A percentile compares a stretch with the other conserved stretches of the same genome.
Evolutionary conservation across 2,329 filamentous ascomycete species (phyloP).

Genomic region (Phyllosticta citrichinensis): DNA sequence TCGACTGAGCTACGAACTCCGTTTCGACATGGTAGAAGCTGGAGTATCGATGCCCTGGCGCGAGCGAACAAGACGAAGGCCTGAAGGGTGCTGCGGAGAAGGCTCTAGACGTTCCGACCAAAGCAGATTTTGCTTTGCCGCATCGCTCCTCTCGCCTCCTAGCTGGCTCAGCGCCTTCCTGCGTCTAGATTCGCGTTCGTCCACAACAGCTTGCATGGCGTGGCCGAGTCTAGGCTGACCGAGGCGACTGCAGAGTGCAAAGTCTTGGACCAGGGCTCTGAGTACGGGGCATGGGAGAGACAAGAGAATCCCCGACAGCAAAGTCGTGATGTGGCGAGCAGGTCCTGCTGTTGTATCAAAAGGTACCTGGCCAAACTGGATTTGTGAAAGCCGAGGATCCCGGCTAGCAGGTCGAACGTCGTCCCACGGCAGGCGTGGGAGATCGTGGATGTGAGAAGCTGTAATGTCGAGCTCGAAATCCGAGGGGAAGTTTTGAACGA

Average conservation of each 20-base stretch:
- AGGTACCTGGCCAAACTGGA: slow-evolving; percentile 62
- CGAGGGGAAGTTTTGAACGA: slow-evolving; percentile 49
- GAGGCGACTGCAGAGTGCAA: slow-evolving; percentile 39
- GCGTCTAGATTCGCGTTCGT: slow-evolving; percentile 33
- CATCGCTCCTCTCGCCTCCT: slow-evolving; percentile 15
- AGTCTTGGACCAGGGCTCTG: slow-evolving; percentile 55
- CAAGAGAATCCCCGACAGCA: slow-evolving; percentile 57
- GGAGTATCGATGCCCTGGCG: slow-evolving; percentile 22
- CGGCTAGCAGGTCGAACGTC: slow-evolving; percentile 28
- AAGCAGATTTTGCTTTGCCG: slow-evolving; percentile 20
- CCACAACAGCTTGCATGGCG: slow-evolving; percentile 32
- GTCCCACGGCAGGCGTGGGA: slow-evolving; percentile 37
- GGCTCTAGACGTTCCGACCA: slow-evolving; percentile 28
- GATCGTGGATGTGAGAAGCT: slow-evolving; percentile 37
- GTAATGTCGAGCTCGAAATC: slow-evolving; percentile 50
- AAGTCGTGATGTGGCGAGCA: slow-evolving; percentile 31
- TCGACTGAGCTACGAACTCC: not conserved
- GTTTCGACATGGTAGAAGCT: slow-evolving; percentile 16
- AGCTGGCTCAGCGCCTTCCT: slow-evolving; percentile 22
- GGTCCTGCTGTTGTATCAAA: slow-evolving; percentile 31
- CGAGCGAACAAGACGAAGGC: slow-evolving; percentile 23
- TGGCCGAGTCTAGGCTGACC: slow-evolving; percentile 29
- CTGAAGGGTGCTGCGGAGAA: slow-evolving; percentile 27
- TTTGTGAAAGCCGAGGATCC: slow-evolving; percentile 49
- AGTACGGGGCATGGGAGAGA: slow-evolving; percentile 60